phyloP scores from a whole-genome alignment of 2,329 filamentous ascomycete species.

The Sphaerulina musiva region DNA sequence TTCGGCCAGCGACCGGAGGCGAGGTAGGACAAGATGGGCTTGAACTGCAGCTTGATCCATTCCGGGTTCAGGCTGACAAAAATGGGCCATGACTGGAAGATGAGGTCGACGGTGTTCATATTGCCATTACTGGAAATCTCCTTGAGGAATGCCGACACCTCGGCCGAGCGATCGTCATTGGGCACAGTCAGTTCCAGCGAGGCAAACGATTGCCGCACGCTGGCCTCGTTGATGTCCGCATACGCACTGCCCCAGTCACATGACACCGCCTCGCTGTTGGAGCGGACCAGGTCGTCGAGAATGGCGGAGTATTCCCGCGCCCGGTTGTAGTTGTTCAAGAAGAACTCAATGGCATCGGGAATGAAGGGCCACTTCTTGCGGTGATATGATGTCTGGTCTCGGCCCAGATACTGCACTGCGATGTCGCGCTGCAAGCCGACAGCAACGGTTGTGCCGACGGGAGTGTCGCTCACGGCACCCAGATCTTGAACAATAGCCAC shows the following conservation, averaged over 20 bases:
- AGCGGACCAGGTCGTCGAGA: slow-evolving; percentile 22
- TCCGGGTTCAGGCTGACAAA: slow-evolving; percentile 27
- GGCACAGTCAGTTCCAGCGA: slow-evolving; percentile 27
- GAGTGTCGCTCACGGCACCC: not conserved
- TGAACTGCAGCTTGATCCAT: slow-evolving; percentile 20
- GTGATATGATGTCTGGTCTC: not conserved
- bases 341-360: not conserved
- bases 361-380: not conserved
- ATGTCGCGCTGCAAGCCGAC: not conserved
- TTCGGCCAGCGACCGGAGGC: slow-evolving; percentile 23
- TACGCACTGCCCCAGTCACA: slow-evolving; percentile 23
- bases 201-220: slow-evolving; percentile 26
- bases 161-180: slow-evolving; percentile 14
- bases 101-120: slow-evolving; percentile 31
- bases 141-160: slow-evolving; percentile 45
- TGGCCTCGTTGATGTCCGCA: slow-evolving; percentile 27
- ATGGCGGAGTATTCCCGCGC: slow-evolving; percentile 12
- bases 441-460: not conserved
- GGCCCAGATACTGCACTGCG: not conserved
- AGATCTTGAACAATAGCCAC: slow-evolving; percentile 2
- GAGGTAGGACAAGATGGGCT: slow-evolving; percentile 23
- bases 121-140: slow-evolving; percentile 46
- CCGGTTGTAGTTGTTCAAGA: not conserved
- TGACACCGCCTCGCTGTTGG: slow-evolving; percentile 22
- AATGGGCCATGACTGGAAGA: slow-evolving; percentile 30